Conservation (phyloP, 306 rosid genomes). For the Glycyrrhiza uralensis region DNA sequence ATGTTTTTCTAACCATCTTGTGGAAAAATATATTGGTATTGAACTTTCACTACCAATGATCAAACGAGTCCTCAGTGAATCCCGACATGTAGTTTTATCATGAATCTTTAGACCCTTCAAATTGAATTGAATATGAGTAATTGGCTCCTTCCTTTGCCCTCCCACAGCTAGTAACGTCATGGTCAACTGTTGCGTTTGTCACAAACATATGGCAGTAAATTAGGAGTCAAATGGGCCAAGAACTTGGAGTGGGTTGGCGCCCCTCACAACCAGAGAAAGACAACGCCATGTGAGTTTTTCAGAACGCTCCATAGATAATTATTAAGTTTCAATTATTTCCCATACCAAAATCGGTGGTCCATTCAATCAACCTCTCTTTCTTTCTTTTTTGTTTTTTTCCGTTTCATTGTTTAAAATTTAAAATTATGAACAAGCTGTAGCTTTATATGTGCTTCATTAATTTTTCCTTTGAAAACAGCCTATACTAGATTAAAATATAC, state of each 20-base stretch:
- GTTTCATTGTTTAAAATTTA: too few relatives aligned
- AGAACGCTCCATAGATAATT: neutral
- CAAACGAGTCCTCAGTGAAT: neutral
- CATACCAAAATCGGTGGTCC: too few relatives aligned
- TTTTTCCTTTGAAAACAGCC: too few relatives aligned
- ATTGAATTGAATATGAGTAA: neutral
- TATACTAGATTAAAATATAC: too few relatives aligned
- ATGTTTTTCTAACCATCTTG: neutral
- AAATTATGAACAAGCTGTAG: too few relatives aligned
- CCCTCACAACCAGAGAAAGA: neutral
- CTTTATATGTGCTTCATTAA: too few relatives aligned
- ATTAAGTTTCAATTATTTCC: neutral
- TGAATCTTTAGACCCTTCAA: neutral
- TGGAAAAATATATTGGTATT: neutral
- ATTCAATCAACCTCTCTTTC: too few relatives aligned
- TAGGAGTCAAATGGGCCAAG: slow-evolving; percentile 2
- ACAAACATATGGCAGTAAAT: neutral
- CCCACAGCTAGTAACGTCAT: neutral
- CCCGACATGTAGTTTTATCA: neutral
- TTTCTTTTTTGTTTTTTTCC: too few relatives aligned
- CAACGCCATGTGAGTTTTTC: neutral
- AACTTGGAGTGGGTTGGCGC: neutral
- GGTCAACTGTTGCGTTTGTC: neutral
- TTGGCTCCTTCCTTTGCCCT: neutral
- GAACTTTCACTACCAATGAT: neutral